Conservation (phyloP, 106 monocot genomes). For the Vanilla planifolia region DNA sequence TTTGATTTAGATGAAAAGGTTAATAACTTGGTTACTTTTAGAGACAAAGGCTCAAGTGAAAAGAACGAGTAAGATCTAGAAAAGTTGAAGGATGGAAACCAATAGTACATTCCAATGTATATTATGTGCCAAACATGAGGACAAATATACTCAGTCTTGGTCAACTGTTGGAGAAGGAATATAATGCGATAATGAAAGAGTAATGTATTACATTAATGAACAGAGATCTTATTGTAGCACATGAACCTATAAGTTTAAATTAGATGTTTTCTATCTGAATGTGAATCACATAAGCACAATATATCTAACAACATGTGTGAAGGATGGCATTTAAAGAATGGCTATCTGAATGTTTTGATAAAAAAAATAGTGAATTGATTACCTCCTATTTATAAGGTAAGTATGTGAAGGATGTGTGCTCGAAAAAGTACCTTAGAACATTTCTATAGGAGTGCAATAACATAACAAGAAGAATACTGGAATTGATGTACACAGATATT, state of each 20-base stretch:
- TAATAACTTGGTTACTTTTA: neutral
- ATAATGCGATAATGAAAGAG: neutral
- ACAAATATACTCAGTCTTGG: neutral
- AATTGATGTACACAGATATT: neutral
- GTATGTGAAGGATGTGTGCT: neutral
- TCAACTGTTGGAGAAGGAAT: no score
- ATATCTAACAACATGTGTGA: neutral
- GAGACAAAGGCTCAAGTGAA: conserved; percentile 1
- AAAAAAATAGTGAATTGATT: neutral
- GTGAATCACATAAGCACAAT: neutral
- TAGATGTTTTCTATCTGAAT: neutral
- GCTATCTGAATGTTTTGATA: neutral
- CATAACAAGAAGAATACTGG: neutral
- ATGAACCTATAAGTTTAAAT: neutral
- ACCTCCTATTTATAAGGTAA: neutral
- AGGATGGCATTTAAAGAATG: neutral
- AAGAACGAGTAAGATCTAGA: neutral
- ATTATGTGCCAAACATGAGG: no score
- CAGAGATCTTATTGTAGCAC: neutral
- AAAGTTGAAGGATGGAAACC: neutral
- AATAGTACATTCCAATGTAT: no score
- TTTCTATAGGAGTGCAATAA: neutral
- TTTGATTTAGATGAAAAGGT: neutral
- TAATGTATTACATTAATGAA: neutral
- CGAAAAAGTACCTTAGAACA: neutral